These are phyloP conservation scores for Combretum micranthum DNA, from an alignment of 345 rosid species.

Conservation along the genomic window DNA sequence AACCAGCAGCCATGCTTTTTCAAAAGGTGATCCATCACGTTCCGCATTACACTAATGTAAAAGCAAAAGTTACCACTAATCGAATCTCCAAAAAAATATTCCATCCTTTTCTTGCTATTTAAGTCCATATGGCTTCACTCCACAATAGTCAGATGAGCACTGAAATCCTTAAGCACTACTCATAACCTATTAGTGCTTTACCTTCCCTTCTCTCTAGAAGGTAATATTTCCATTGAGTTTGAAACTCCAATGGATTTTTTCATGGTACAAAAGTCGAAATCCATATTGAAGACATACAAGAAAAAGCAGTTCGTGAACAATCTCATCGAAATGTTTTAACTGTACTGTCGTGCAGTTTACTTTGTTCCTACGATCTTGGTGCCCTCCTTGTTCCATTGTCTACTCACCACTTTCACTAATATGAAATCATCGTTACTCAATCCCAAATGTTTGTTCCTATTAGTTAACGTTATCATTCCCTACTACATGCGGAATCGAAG, in stretches of 20 bases:
- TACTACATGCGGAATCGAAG: constrained; percentile 22
- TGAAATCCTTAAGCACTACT: no score
- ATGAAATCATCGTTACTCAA: constrained; percentile 5
- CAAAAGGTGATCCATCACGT: no score
- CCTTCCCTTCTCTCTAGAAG: no score
- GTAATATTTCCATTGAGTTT: no score
- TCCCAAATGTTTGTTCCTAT: constrained; percentile 22
- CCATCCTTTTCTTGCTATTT: no score
- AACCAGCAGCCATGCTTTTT: no score
- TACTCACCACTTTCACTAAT: background rate
- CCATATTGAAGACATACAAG: background rate
- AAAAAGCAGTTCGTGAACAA: constrained; percentile 2
- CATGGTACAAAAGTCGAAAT: background rate
- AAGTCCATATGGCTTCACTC: no score
- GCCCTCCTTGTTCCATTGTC: background rate
- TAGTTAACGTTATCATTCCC: constrained; percentile 17
- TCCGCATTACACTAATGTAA: no score
- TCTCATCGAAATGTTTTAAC: background rate
- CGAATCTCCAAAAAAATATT: no score
- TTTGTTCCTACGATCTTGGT: constrained; percentile 5
- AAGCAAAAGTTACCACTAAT: no score
- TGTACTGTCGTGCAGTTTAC: constrained; percentile 5
- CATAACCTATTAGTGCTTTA: no score
- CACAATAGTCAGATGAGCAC: no score
- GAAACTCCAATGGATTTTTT: background rate